Evolutionary conservation across 1,284 basidiomycete genomes (phyloP), one percentile per base, ranked within the genome.

Genomic region (Cryptococcus floricola): DNA sequence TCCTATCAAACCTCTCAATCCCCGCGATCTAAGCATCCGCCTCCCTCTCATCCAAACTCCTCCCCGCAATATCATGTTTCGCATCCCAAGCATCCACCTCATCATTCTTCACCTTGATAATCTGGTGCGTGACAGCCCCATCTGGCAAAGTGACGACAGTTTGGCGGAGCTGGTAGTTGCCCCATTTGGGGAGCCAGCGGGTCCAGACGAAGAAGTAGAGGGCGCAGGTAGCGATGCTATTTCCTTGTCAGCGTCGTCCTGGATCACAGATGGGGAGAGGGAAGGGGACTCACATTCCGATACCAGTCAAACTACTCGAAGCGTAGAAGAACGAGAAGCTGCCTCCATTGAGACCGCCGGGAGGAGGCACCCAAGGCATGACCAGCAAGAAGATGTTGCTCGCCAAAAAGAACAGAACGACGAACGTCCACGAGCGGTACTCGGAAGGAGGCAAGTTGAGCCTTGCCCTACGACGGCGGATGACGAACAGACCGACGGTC

Each of bases 341-440:
- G 5, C 66, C 64, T 1, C 48, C 57, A 38, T 65, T 62, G 60
- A 65, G 53, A 14, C 66, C 65, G 0, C 65, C 64, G 14, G 66
- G 57, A 28, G 77, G 77, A 2, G 77, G 78, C 14, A 78, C 65
- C 76, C 76, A 82, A 6, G 81, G 81, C 61, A 82, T 77, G 49
- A 80, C 68, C 41, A 82, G 74, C 14, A 82, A 66, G 62, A 79
- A 80, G 14, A 80, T 64, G n/a, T 73, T 70, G 57, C 78, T 65
- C 0, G 73, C 53, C 46, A 81, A 71, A 18, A 76, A 68, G 56
- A 82, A 65, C n/a, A 79, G 23, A 28, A 74, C 52, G 12, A 63
- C 77, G 6, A 64, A 57, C 53, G 78, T 77, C 77, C 79, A 80
- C 7, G 77, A 75, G 39, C 71, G 70, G 67, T 76, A 82, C 58